Evolutionary conservation across 106 monocot species (phyloP), one percentile per base, ranked within the genome.

Genomic region (Agapanthus africanus): DNA sequence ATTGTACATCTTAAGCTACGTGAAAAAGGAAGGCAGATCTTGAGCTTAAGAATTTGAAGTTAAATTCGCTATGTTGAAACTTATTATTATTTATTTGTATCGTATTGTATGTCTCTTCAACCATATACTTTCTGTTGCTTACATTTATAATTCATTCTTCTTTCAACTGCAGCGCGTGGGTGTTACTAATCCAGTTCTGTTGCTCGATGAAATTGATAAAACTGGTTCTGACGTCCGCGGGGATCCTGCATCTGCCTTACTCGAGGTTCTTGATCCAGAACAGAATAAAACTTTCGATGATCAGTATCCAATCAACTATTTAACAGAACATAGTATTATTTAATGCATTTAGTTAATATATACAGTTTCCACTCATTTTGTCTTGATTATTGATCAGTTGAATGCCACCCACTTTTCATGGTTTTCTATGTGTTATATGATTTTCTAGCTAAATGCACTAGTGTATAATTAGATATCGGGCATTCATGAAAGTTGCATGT

Each of bases 251-350:
- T 91, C 97, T 35, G 97, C 97, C 40, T 70, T 97, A 37, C 71
- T 97, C 57, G 97, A 97, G 78, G 97, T 97, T 84, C 91, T 97
- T 77, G 97, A 97, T 59, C 91, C 97, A 16, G 97, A 97, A 70
- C 97, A 97, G 72, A 97, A 97, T 64, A 88, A 81, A 68, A 70
- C 89, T 69, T 97, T 97, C 70, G 92, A 82, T 54, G 97, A 97
- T 71, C 97, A 97, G 97, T 97, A 97, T 91, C 88, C 91, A 49
- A 23, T 1, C 37, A 26, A n/a, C 15, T 4, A 30, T 54, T 54
- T 54, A 54, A 25, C 25, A 54, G 7, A 31, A 15, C 3, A 7
- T 66, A 34, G 3, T 34, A 60, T n/a, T 62, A 30, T 9, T 72
- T 10, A 37, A 0, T 34, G 16, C 23, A 57, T 4, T 30, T 21